Percentiles rank a stretch among this genome's conserved stretches.
Conservation (phyloP, 306 rosid genomes). For the Elaeagnus macrophylla region DNA sequence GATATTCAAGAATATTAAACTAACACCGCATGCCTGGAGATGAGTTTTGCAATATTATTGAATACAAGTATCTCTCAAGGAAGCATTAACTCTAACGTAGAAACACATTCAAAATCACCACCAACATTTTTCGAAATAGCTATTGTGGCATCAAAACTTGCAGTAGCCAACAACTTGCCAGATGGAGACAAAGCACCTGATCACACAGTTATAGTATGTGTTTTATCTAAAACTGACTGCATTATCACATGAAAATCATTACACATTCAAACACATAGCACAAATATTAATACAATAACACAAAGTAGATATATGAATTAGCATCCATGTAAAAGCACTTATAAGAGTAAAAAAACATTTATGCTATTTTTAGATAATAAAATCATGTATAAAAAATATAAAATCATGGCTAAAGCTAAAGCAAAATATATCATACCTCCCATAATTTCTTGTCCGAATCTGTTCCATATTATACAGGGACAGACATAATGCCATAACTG, state of each 20-base stretch:
- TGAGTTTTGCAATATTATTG: neutral
- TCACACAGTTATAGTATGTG: slow-evolving; percentile 92
- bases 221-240: slow-evolving; percentile 85
- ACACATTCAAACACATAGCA: neutral
- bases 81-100: slow-evolving; percentile 70
- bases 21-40: neutral
- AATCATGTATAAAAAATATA: too few species aligned
- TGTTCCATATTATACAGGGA: too few species aligned
- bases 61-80: neutral
- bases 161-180: slow-evolving; percentile 70
- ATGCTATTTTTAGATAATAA: too few species aligned
- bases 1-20: neutral
- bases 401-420: too few species aligned
- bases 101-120: slow-evolving; percentile 78
- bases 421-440: too few species aligned
- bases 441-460: too few species aligned
- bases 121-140: slow-evolving; percentile 83
- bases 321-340: too few species aligned
- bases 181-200: slow-evolving; percentile 90
- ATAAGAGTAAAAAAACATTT: too few species aligned
- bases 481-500: too few species aligned
- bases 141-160: slow-evolving; percentile 88
- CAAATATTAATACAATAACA: too few species aligned
- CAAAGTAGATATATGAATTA: too few species aligned
- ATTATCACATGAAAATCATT: slow-evolving; percentile 9